Evolutionary conservation across 129 eudicot genomes (phyloP).

Genomic region (sunflower (Helianthus annuus)): DNA sequence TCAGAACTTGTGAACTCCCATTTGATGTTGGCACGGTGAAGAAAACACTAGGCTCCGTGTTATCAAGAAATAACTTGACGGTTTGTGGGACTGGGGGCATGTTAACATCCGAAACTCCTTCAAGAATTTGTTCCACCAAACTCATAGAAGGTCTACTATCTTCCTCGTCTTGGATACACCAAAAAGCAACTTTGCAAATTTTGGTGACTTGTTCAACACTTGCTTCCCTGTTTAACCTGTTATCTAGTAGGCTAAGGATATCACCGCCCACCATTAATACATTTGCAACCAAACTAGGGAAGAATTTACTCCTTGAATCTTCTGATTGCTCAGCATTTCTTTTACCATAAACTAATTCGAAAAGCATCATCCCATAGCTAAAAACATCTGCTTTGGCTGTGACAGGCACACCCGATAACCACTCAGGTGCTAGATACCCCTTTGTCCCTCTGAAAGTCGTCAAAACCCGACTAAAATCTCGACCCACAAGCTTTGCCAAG

Average conservation of each 20-base stretch:
- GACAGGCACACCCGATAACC: conserved; percentile 62
- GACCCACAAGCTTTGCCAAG: conserved; percentile 73
- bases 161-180: conserved; percentile 90
- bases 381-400: conserved; percentile 75
- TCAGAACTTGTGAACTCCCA: conserved; percentile 31
- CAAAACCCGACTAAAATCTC: conserved; percentile 64
- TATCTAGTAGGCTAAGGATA: conserved; percentile 58
- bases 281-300: conserved; percentile 55
- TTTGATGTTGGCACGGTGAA: conserved; percentile 39
- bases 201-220: conserved; percentile 49
- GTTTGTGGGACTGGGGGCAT: conserved; percentile 60
- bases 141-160: conserved; percentile 65
- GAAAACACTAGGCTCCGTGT: conserved; percentile 40
- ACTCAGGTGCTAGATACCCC: conserved; percentile 78
- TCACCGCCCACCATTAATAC: conserved; percentile 57
- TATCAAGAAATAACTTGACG: conserved; percentile 43
- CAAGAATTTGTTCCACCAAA: conserved; percentile 63
- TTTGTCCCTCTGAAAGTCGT: conserved; percentile 65
- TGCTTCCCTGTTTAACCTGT: conserved; percentile 50
- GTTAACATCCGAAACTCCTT: conserved; percentile 63
- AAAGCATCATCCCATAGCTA: conserved; percentile 77
- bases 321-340: conserved; percentile 43
- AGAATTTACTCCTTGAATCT: conserved; percentile 40
- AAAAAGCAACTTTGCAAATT: conserved; percentile 63
- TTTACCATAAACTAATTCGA: conserved; percentile 63